Percentiles rank a stretch among this genome's conserved stretches.
These are phyloP conservation scores for Aspergillus terreus DNA, from an alignment of 2,329 filamentous ascomycete genomes.

Conservation along the genomic window DNA sequence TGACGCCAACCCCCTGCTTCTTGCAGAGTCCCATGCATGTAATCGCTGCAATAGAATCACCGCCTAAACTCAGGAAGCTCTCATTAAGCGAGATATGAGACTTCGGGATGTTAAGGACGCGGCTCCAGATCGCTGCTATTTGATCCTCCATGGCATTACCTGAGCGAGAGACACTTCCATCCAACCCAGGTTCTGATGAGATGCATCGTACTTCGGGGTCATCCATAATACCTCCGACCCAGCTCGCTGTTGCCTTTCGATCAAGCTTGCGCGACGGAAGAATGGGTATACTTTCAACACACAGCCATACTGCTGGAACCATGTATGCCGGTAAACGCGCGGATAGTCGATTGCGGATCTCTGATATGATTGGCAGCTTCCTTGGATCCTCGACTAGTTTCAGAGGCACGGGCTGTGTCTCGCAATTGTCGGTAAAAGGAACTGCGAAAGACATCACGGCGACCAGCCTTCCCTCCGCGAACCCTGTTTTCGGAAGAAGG, in stretches of 20 bases:
- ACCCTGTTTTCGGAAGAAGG: conserved; percentile 33
- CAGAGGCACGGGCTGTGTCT: conserved; percentile 11
- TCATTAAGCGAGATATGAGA: conserved; percentile 30
- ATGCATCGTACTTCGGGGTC: conserved; percentile 21
- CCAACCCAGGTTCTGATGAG: neutral
- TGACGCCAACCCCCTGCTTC: conserved; percentile 43
- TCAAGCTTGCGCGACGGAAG: conserved; percentile 47
- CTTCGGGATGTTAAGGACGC: conserved; percentile 36
- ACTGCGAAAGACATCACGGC: conserved; percentile 29
- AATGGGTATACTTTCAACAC: conserved; percentile 42
- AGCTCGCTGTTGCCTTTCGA: conserved; percentile 35
- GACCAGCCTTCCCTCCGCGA: conserved; percentile 29
- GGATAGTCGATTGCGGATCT: conserved; percentile 27
- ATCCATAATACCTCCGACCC: conserved; percentile 27
- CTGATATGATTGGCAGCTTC: conserved; percentile 19
- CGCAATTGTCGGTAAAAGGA: conserved; percentile 10
- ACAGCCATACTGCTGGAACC: conserved; percentile 46
- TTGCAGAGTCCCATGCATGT: conserved; percentile 47
- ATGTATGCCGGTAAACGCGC: conserved; percentile 44
- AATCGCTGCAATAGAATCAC: conserved; percentile 51
- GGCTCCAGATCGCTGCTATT: conserved; percentile 33
- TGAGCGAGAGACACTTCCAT: conserved; percentile 9
- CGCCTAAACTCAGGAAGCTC: conserved; percentile 45
- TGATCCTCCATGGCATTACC: conserved; percentile 27
- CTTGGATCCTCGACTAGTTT: conserved; percentile 20